phyloP scores from a whole-genome alignment of 2,329 filamentous ascomycete species.

The Xylaria sp. region DNA sequence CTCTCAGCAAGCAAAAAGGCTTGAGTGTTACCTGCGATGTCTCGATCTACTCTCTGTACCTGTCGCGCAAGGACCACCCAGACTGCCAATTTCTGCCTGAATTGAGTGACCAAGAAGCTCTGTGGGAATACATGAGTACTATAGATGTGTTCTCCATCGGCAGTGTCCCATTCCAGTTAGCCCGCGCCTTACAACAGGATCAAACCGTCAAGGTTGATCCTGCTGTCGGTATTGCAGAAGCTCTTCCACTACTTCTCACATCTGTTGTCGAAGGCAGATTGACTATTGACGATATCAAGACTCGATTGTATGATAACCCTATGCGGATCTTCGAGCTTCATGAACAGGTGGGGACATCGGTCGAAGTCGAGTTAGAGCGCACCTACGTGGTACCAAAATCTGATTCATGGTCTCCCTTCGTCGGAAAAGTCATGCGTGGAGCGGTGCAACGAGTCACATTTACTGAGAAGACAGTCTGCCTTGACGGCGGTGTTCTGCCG shows the following conservation, averaged over 20 bases:
- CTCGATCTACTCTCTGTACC: constrained; percentile 81
- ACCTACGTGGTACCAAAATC: constrained; percentile 68
- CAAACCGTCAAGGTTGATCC: constrained; percentile 64
- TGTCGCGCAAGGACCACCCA: constrained; percentile 77
- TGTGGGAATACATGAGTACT: constrained; percentile 77
- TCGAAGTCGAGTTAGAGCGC: constrained; percentile 81
- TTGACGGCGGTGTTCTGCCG: constrained; percentile 73
- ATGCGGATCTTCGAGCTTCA: constrained; percentile 86
- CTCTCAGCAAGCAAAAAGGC: constrained; percentile 83
- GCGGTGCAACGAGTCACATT: constrained; percentile 81
- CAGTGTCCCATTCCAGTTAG: constrained; percentile 81
- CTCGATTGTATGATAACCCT: constrained; percentile 79
- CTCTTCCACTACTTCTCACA: constrained; percentile 78
- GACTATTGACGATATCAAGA: constrained; percentile 78
- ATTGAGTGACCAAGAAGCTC: constrained; percentile 73
- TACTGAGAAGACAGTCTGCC: constrained; percentile 77
- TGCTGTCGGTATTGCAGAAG: constrained; percentile 76
- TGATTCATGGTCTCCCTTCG: constrained; percentile 76
- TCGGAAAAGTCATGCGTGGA: constrained; percentile 74
- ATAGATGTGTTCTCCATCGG: constrained; percentile 86
- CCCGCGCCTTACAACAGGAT: constrained; percentile 59
- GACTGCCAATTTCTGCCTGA: constrained; percentile 74
- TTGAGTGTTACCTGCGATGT: constrained; percentile 85
- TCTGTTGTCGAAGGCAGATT: constrained; percentile 79
- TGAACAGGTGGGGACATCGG: constrained; percentile 77